phyloP scores from a whole-genome alignment of 352 stramenopile genomes.

The Phytophthora constricta region DNA sequence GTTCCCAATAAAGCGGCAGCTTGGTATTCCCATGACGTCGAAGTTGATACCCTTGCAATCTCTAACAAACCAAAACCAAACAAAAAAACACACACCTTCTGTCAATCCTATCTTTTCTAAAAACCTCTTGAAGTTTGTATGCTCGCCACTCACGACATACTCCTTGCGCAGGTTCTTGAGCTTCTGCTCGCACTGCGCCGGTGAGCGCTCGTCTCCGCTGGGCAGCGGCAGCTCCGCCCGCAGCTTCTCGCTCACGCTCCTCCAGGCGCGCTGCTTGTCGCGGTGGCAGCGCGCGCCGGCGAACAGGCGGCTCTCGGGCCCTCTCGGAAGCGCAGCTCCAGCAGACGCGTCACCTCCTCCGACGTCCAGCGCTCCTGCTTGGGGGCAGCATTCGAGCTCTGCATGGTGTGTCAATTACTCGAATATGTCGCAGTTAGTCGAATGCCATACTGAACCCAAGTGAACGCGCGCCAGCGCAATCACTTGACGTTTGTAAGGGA shows the following conservation, averaged over 20 bases:
- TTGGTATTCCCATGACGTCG: background rate
- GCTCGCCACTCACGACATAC: slow-evolving; percentile 5
- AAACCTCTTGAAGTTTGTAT: background rate
- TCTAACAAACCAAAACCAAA: background rate
- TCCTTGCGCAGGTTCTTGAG: slow-evolving; percentile 31
- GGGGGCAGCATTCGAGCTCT: background rate
- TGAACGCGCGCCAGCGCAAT: background rate
- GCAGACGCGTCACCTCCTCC: slow-evolving; percentile 20
- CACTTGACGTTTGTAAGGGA: background rate
- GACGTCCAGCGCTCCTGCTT: slow-evolving; percentile 28
- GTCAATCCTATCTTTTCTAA: background rate
- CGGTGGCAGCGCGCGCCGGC: slow-evolving; percentile 4
- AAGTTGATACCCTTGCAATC: background rate
- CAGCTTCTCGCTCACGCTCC: slow-evolving; percentile 16
- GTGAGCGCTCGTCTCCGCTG: slow-evolving; percentile 17
- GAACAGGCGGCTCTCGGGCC: slow-evolving; percentile 5
- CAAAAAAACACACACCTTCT: background rate
- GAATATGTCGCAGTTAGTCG: background rate
- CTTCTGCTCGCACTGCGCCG: slow-evolving; percentile 26
- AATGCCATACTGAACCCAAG: background rate
- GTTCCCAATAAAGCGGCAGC: slow-evolving; percentile 14
- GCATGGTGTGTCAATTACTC: background rate
- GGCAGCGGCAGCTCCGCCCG: slow-evolving; percentile 16
- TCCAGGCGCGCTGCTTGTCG: slow-evolving; percentile 21
- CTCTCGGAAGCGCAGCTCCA: slow-evolving; percentile 20